phyloP scores from a whole-genome alignment of 345 rosid species.

The Garcia nutans region DNA sequence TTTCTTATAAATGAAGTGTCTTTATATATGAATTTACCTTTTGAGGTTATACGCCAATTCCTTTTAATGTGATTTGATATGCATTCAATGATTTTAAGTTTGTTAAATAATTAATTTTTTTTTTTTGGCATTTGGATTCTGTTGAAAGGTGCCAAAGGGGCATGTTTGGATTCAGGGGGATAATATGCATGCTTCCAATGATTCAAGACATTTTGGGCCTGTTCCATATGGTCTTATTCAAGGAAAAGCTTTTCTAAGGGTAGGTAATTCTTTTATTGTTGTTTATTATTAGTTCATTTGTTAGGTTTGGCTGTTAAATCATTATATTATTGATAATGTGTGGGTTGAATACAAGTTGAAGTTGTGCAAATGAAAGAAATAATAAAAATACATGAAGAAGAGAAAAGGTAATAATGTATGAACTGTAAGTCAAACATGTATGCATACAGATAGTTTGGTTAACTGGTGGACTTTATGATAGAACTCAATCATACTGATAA shows the following conservation, averaged over 20 bases:
- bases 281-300: neutral
- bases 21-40: neutral
- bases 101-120: neutral
- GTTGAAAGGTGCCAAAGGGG: constrained; percentile 67
- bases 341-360: neutral
- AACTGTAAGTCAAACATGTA: too few species aligned
- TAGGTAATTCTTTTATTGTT: constrained; percentile 22
- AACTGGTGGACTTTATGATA: too few species aligned
- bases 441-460: too few species aligned
- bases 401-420: too few species aligned
- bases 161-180: constrained; percentile 95
- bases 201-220: constrained; percentile 76
- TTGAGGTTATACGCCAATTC: neutral
- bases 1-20: neutral
- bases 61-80: neutral
- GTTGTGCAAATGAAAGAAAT: too few species aligned
- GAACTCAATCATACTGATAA: too few species aligned
- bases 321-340: neutral
- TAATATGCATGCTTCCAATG: constrained; percentile 65
- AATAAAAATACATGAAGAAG: too few species aligned
- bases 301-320: neutral
- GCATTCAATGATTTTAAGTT: neutral
- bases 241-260: constrained; percentile 74
- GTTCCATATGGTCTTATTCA: constrained; percentile 73
- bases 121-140: neutral